Evolutionary conservation across 805 yeast genomes (phyloP).

Genomic region (Blastobotrys americana): DNA sequence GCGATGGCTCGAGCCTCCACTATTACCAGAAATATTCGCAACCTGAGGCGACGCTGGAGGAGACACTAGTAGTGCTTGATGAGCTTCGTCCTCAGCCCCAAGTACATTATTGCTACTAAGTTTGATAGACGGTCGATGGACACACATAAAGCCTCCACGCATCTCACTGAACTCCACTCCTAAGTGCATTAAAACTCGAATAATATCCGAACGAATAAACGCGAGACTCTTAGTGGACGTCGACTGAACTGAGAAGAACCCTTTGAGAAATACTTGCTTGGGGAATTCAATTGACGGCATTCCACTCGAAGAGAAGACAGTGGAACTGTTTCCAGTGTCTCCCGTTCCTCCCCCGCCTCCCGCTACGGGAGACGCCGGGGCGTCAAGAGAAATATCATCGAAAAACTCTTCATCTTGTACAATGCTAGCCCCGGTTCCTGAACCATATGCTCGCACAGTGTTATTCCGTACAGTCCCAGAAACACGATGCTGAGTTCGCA

Average conservation of each 20-base stretch:
- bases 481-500: background rate
- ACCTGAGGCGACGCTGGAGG: slow-evolving; percentile 15
- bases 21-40: too few species aligned
- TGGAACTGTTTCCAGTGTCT: background rate
- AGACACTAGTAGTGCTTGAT: slow-evolving; percentile 8
- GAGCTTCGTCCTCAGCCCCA: slow-evolving; percentile 7
- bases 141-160: slow-evolving; percentile 87
- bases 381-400: slow-evolving; percentile 17
- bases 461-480: background rate
- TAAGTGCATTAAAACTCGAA: slow-evolving; percentile 63
- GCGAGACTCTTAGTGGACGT: slow-evolving; percentile 90
- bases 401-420: slow-evolving; percentile 17
- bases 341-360: background rate
- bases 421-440: background rate
- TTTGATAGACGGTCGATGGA: slow-evolving; percentile 42
- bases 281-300: slow-evolving; percentile 96
- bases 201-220: slow-evolving; percentile 76
- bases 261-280: slow-evolving; percentile 81
- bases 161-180: slow-evolving; percentile 83
- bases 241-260: slow-evolving; percentile 90
- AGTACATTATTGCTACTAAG: slow-evolving; percentile 16
- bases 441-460: background rate
- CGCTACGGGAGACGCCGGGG: slow-evolving; percentile 5
- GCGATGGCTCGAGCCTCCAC: slow-evolving; percentile 22
- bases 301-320: slow-evolving; percentile 1